A percentile compares a stretch with the other conserved stretches of the same genome.
Conservation (phyloP, 2,329 filamentous ascomycete species). For the Aspergillus niger region DNA sequence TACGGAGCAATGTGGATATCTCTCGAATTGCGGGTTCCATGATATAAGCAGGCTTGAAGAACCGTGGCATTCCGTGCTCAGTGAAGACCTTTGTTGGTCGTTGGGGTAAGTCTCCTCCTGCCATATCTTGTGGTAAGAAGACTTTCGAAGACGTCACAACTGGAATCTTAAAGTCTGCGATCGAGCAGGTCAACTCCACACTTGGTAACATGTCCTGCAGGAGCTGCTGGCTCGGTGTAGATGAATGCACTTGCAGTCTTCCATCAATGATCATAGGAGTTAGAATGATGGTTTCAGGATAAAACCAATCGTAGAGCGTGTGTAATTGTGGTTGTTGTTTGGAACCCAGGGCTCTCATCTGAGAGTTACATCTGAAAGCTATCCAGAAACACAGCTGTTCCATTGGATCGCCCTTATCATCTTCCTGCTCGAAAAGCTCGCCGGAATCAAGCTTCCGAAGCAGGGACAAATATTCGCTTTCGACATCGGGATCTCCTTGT, state of each 20-base stretch:
- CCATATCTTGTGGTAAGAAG: not conserved
- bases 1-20: not conserved
- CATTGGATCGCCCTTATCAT: not conserved
- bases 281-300: not conserved
- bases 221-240: not conserved
- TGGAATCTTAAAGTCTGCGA: not conserved
- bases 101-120: not conserved
- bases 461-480: not conserved
- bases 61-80: not conserved
- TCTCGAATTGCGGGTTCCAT: not conserved
- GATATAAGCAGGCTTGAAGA: not conserved
- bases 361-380: not conserved
- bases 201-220: not conserved
- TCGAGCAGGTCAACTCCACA: not conserved
- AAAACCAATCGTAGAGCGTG: not conserved
- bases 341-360: not conserved
- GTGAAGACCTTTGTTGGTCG: not conserved
- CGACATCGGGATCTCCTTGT: not conserved
- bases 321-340: not conserved
- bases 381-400: constrained; percentile 1
- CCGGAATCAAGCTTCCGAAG: not conserved
- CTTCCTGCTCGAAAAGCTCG: not conserved
- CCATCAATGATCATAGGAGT: not conserved
- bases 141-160: not conserved
- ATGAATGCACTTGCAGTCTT: not conserved